Base-by-base conservation (phyloP, 805 yeast species). In the Hanseniaspora valbyensis region DNA sequence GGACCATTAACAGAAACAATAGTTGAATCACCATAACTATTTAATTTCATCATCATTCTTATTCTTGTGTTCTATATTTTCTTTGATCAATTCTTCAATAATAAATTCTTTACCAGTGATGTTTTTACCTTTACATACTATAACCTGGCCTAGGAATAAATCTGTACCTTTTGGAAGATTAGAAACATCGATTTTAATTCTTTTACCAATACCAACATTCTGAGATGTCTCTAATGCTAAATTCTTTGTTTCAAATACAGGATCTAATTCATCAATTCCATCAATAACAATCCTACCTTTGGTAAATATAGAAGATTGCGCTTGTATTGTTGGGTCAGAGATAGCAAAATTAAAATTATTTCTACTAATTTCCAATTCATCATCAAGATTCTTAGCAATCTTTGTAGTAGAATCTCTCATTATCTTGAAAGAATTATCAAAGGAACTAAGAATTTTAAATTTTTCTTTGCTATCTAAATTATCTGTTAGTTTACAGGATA, bases 241-340 rank as follows among this genome's bases (percentile, higher is more conserved):
- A 25, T 48, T 48, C 4, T 21, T 25, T 9, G 16, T 32, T 25
- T 48, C 49, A 0, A 95, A 81, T 16, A 75, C 73, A 24, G 75
- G 65, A 62, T 84, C 83, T 53, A 85, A 65, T 9, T 69, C 65
- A 0, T 72, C 54, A 2, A 89, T 82, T 6, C 88, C 77, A 59
- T 90, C 97, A 0, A 95, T 83, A 2, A 86, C 94, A 25, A 92
- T 81, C 58, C 98, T 75, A 4, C 98, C 99, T 19, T 89, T 83
- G 1, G 87, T 76, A 16, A 77, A 63, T 6, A 86, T 75, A 54
- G 81, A 86, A 12, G 77, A 73, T 62, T 87, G 96, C 0, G 94
- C 77, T 56, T 80, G 79, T 36, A 78, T 62, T 33, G 85, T 77
- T 2, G 97, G 96, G 60, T 84, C 84, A 0, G 83, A 81, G 54